These are phyloP conservation scores for Ophiostoma fasciatum DNA, from an alignment of 2,329 filamentous ascomycete species.

Conservation along the genomic window DNA sequence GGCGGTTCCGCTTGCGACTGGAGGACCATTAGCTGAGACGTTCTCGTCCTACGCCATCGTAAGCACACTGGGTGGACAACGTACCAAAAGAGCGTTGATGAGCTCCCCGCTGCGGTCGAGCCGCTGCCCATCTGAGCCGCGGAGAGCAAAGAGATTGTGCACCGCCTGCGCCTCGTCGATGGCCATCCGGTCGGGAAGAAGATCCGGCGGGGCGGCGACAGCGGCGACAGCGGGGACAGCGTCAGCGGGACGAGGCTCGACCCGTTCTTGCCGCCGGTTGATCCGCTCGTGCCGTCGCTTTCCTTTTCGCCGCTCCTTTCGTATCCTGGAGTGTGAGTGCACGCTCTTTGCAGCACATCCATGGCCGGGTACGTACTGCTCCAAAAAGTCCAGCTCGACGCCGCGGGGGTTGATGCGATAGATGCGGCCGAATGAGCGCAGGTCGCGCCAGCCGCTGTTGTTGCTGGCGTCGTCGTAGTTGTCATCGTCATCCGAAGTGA, in stretches of 20 bases:
- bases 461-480: conserved; percentile 35
- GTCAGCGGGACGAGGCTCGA: not conserved
- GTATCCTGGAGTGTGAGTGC: no score
- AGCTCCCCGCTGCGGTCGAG: conserved; percentile 29
- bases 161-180: conserved; percentile 52
- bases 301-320: conserved; percentile 13
- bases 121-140: not conserved
- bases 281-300: conserved; percentile 7
- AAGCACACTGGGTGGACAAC: no score
- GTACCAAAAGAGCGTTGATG: conserved; percentile 47
- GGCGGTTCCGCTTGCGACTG: conserved; percentile 30
- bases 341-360: no score
- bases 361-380: conserved; percentile 30
- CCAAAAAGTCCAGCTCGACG: conserved; percentile 59
- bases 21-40: no score
- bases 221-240: not conserved
- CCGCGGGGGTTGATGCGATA: conserved; percentile 50
- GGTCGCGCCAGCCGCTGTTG: conserved; percentile 37
- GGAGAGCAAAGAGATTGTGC: conserved; percentile 33
- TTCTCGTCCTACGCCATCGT: no score
- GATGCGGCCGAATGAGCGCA: conserved; percentile 46
- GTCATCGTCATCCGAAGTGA: conserved; percentile 44
- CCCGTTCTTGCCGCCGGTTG: conserved; percentile 2
- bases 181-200: conserved; percentile 21
- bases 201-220: conserved; percentile 9